Evolutionary conservation across 2,329 filamentous ascomycete genomes (phyloP).

Genomic region (Aspergillus chevalieri): DNA sequence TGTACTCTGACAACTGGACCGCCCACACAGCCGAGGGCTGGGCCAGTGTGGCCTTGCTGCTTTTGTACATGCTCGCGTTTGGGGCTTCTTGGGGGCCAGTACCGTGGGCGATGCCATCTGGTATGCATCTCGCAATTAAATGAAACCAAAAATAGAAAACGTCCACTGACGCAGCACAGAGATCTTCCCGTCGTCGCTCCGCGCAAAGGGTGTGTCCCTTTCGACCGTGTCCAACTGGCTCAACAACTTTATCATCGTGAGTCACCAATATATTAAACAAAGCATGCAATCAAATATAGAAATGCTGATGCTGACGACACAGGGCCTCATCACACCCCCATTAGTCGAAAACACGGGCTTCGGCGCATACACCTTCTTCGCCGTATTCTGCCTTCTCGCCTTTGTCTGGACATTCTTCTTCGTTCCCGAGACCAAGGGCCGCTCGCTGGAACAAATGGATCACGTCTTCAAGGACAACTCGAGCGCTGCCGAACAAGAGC

Average conservation of each 20-base stretch:
- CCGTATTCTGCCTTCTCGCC: constrained; percentile 47
- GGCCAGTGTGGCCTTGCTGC: constrained; percentile 53
- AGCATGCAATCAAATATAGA: not conserved
- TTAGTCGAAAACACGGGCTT: constrained; percentile 53
- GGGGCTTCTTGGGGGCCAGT: constrained; percentile 54
- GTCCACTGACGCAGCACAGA: constrained; percentile 39
- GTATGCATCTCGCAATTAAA: constrained; percentile 8
- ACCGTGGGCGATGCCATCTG: constrained; percentile 38
- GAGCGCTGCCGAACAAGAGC: constrained; percentile 24
- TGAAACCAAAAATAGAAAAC: not conserved
- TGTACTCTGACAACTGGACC: constrained; percentile 47
- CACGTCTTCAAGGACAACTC: constrained; percentile 36
- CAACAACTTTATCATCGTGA: constrained; percentile 56
- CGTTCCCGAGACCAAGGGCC: constrained; percentile 54
- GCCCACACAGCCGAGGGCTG: constrained; percentile 49
- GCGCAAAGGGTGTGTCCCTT: constrained; percentile 61
- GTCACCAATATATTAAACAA: constrained; percentile 5
- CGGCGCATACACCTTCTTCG: constrained; percentile 56
- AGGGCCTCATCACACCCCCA: constrained; percentile 59
- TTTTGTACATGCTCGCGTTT: constrained; percentile 60
- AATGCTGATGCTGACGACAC: not conserved
- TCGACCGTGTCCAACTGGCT: constrained; percentile 60
- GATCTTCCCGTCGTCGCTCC: constrained; percentile 56
- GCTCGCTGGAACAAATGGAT: constrained; percentile 53
- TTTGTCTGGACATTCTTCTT: constrained; percentile 49